Base-by-base conservation (phyloP, 306 rosid genomes). In the Rosa multiflora region DNA sequence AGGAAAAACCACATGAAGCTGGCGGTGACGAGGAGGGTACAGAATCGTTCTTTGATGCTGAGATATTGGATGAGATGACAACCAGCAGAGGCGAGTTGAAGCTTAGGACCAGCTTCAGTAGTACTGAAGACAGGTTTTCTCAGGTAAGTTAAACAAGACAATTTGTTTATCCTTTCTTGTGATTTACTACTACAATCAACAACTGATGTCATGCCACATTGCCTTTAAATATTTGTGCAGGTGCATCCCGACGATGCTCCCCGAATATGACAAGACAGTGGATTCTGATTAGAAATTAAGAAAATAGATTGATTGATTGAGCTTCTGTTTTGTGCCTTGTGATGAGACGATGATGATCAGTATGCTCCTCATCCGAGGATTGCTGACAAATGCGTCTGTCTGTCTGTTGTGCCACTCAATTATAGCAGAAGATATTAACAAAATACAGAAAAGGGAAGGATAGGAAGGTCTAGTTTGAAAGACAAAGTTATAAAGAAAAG, bases 61-160 rank as follows among this genome's bases (percentile, higher is more conserved):
- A 94, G 86, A 80, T 89, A 62, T 87, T 94, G 79, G 98, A 94
- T 79, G 95, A 88, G 82, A 88, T 89, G 89, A 94, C 97, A 74
- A 92, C 97, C 32, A 85, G 61, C 73, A 88, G 98, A 73, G 97
- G 97, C 79, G 98, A 94, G 81, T 75, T 92, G 87, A 94, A 91
- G 85, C 89, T 83, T 70, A 89, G 92, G 88, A 69, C 87, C 52
- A 94, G 93, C 83, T 80, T 76, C 86, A 83, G 68, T 62, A 61
- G 78, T 3, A 85, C 75, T 1, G 90, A 89, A 48, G 93, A 87
- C 67, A 84, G 87, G 80, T 59, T 58, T 26, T 58, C 12, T 29
- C 88, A 94, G 85, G 98, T 89, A 79, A 87, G 70, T 35, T 42
- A 67, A 56, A 13, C 43, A 70, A 23, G 37, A 2, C 21, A 58